These are phyloP conservation scores for Mortierella sp. DNA, from an alignment of 371 early-diverging fungal genomes.

Conservation along the genomic window DNA sequence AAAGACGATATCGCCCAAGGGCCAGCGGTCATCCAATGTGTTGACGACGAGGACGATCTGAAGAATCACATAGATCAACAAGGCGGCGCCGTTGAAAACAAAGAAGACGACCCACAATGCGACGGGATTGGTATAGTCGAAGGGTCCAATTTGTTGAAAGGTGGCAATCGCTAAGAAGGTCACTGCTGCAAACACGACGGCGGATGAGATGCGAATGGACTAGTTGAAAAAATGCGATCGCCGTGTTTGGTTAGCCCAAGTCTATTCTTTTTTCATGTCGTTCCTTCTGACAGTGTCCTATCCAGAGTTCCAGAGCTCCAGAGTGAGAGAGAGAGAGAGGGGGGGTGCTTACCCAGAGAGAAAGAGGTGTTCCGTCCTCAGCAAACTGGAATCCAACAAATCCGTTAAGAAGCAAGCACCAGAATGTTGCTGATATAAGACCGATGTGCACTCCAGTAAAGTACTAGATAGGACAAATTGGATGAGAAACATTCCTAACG, in stretches of 20 bases:
- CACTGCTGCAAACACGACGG: slow-evolving; percentile 79
- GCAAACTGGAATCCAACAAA: slow-evolving; percentile 97
- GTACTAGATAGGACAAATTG: slow-evolving; percentile 64
- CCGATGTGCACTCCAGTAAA: slow-evolving; percentile 88
- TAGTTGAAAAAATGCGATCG: slow-evolving; percentile 35
- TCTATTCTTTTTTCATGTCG: too few species aligned
- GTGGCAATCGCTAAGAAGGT: slow-evolving; percentile 88
- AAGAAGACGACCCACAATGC: slow-evolving; percentile 92
- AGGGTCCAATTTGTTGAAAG: slow-evolving; percentile 72
- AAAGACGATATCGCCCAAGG: slow-evolving; percentile 92
- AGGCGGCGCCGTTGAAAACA: slow-evolving; percentile 83
- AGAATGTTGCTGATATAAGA: slow-evolving; percentile 85
- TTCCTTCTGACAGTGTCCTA: too few species aligned
- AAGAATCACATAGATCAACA: slow-evolving; percentile 86
- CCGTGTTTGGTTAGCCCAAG: too few species aligned
- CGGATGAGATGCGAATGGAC: slow-evolving; percentile 87
- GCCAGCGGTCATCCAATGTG: slow-evolving; percentile 96
- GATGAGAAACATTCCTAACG: not conserved
- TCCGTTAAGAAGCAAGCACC: slow-evolving; percentile 93
- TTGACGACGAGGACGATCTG: slow-evolving; percentile 94
- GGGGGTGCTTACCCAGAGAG: slow-evolving; percentile 79
- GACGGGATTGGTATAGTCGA: slow-evolving; percentile 71
- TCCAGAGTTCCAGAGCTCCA: too few species aligned
- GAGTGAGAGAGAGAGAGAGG: not conserved
- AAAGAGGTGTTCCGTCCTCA: slow-evolving; percentile 93